phyloP scores from a whole-genome alignment of 331 rosid genomes.

The Ulmus americana region DNA sequence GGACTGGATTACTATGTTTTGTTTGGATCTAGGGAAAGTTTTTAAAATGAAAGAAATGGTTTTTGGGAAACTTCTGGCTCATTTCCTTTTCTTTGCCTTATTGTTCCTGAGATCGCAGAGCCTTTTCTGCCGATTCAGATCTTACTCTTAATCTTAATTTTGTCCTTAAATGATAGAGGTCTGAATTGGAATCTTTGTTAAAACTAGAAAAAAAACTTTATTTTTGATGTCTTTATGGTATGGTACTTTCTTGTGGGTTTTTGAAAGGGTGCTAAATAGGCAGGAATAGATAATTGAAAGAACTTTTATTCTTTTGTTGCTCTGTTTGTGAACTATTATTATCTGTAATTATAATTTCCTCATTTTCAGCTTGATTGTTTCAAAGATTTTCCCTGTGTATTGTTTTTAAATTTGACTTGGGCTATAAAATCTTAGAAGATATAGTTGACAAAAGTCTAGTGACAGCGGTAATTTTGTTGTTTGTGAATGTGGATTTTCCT shows the following conservation, averaged over 20 bases:
- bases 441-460: too few species aligned
- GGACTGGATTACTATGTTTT: not conserved
- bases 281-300: not conserved
- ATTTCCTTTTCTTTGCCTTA: conserved; percentile 1
- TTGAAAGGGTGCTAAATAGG: not conserved
- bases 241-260: not conserved
- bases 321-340: too few species aligned
- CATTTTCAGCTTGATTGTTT: too few species aligned
- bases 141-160: conserved; percentile 19
- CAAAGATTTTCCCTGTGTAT: too few species aligned
- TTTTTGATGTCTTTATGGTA: not conserved
- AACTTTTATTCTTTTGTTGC: not conserved
- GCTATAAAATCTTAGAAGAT: too few species aligned
- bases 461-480: too few species aligned
- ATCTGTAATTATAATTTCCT: too few species aligned
- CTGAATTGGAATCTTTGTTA: conserved; percentile 11
- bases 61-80: not conserved
- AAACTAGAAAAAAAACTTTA: not conserved
- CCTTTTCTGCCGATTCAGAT: conserved; percentile 36
- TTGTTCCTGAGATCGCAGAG: conserved; percentile 31
- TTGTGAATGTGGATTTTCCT: too few species aligned
- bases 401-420: too few species aligned
- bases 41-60: conserved; percentile 8
- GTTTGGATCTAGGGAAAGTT: conserved; percentile 29
- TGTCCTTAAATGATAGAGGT: conserved; percentile 1